Percentiles rank a stretch among this genome's conserved stretches.
phyloP scores from a whole-genome alignment of 2,329 filamentous ascomycete species.

The Epicoccum sorghinum region DNA sequence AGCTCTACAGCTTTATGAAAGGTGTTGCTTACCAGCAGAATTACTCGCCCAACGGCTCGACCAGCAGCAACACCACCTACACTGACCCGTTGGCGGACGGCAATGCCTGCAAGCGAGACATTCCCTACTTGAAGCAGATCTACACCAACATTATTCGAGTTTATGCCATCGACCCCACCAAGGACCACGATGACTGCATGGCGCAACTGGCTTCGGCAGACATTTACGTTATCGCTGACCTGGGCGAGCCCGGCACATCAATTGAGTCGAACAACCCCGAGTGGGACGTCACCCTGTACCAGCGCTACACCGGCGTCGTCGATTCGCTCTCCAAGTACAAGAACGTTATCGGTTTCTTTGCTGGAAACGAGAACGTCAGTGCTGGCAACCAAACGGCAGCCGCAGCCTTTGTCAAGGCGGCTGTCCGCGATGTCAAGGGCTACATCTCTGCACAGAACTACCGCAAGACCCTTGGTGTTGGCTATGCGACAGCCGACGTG shows the following conservation, averaged over 20 bases:
- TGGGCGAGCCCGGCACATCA: conserved; percentile 64
- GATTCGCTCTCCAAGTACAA: conserved; percentile 81
- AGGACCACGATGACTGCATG: conserved; percentile 84
- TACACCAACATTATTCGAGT: conserved; percentile 92
- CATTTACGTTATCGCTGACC: conserved; percentile 93
- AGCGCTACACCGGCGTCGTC: conserved; percentile 82
- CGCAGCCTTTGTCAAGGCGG: conserved; percentile 94
- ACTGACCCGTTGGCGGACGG: conserved; percentile 81
- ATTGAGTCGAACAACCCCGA: conserved; percentile 79
- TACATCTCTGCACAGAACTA: conserved; percentile 83
- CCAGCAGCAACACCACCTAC: conserved; percentile 60
- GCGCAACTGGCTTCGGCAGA: conserved; percentile 76
- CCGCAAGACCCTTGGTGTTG: conserved; percentile 77
- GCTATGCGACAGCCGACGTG: conserved; percentile 95
- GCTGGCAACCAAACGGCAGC: conserved; percentile 83
- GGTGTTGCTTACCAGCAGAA: conserved; percentile 89
- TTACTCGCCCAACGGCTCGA: conserved; percentile 36
- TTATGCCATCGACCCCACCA: conserved; percentile 82
- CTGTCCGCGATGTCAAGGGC: conserved; percentile 90
- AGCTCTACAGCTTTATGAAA: conserved; percentile 71
- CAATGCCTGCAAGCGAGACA: conserved; percentile 77
- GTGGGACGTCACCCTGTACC: conserved; percentile 81
- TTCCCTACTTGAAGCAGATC: conserved; percentile 79
- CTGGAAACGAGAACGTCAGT: conserved; percentile 96
- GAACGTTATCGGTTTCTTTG: conserved; percentile 97